phyloP scores from a whole-genome alignment of 2,329 filamentous ascomycete species.

The Clarireedia paspali region DNA sequence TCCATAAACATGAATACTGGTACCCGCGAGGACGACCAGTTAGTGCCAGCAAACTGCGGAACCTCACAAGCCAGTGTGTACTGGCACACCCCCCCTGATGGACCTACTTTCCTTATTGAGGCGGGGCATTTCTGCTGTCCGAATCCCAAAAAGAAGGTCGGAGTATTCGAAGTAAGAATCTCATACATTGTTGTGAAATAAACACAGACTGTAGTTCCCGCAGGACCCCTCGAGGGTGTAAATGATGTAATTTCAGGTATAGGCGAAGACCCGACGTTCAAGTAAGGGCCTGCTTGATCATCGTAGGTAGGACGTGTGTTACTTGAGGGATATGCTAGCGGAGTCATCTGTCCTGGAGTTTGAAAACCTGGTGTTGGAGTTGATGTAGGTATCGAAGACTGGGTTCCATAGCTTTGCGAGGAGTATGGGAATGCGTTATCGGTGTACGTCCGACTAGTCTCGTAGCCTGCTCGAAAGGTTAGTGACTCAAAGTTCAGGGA shows the following conservation, averaged over 20 bases:
- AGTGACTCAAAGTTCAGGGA: conserved; percentile 6
- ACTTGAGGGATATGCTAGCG: conserved; percentile 35
- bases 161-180: conserved; percentile 50
- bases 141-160: conserved; percentile 63
- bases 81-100: conserved; percentile 53
- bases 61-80: conserved; percentile 68
- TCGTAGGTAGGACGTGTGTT: conserved; percentile 47
- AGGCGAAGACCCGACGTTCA: conserved; percentile 52
- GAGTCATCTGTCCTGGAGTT: conserved; percentile 23
- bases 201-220: conserved; percentile 64
- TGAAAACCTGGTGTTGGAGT: conserved; percentile 22
- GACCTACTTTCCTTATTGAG: conserved; percentile 53
- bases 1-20: conserved; percentile 54
- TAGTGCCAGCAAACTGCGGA: conserved; percentile 54
- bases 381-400: conserved; percentile 39
- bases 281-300: conserved; percentile 58
- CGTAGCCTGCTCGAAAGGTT: conserved; percentile 24
- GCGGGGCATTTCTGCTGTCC: conserved; percentile 68
- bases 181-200: conserved; percentile 72
- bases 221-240: conserved; percentile 59
- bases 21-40: conserved; percentile 46
- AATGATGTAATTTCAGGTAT: conserved; percentile 60
- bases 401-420: conserved; percentile 40
- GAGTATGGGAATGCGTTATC: conserved; percentile 40
- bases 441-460: conserved; percentile 24